These are phyloP conservation scores for Melastoma candidum DNA, from an alignment of 441 rosid species.

Conservation along the genomic window DNA sequence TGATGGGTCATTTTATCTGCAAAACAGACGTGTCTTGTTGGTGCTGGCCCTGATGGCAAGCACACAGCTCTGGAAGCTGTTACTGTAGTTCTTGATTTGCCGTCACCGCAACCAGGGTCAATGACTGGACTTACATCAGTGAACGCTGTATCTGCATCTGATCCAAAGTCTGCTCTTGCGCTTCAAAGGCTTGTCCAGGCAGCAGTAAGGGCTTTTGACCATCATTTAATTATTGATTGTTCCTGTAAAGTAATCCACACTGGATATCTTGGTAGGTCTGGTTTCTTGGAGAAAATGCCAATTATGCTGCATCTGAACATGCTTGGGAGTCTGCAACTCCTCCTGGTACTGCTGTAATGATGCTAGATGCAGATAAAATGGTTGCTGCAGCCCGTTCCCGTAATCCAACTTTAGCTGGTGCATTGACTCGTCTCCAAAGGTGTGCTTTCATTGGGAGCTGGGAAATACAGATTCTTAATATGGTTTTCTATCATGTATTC, in stretches of 20 bases:
- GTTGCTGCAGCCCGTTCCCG: slow-evolving; percentile 99
- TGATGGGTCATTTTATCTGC: not conserved
- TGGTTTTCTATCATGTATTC: slow-evolving; percentile 8
- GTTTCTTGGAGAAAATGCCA: slow-evolving; percentile 99
- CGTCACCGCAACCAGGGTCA: slow-evolving; percentile 99
- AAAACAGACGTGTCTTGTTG: slow-evolving; percentile 93
- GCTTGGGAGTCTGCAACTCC: slow-evolving; percentile 99
- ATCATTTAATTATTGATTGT: not conserved
- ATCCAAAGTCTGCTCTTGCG: slow-evolving; percentile 98
- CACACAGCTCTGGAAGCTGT: slow-evolving; percentile 99
- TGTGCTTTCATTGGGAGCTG: slow-evolving; percentile 99
- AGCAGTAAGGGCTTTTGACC: slow-evolving; percentile 51
- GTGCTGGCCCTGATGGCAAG: slow-evolving; percentile 99
- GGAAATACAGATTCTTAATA: slow-evolving; percentile 59
- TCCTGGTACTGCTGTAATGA: slow-evolving; percentile 99
- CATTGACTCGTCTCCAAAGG: slow-evolving; percentile 97
- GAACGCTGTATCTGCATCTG: slow-evolving; percentile 90
- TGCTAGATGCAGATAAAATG: slow-evolving; percentile 99
- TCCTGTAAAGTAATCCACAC: slow-evolving; percentile 9
- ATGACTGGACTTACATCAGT: slow-evolving; percentile 85
- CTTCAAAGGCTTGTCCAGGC: slow-evolving; percentile 98
- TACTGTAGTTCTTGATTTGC: slow-evolving; percentile 97
- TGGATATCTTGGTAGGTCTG: slow-evolving; percentile 54
- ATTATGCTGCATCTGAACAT: slow-evolving; percentile 99
- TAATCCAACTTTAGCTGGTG: slow-evolving; percentile 97